These are phyloP conservation scores for Silene uniflora DNA, from an alignment of 148 eudicot species.

Conservation along the genomic window DNA sequence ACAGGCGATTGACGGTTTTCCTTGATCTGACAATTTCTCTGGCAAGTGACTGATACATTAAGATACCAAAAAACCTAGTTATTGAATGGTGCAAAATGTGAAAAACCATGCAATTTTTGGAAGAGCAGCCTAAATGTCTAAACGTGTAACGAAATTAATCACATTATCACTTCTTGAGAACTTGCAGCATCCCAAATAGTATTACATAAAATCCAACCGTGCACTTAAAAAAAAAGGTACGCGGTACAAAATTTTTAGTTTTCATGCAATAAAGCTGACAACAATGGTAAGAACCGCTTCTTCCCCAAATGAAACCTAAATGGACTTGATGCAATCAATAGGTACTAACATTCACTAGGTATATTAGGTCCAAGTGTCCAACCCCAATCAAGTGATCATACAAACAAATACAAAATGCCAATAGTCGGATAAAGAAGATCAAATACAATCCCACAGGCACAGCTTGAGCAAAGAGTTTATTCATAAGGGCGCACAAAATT, in stretches of 20 bases:
- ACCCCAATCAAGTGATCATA: background rate
- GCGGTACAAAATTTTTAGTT: background rate
- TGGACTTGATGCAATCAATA: too few species aligned
- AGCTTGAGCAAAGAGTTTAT: background rate
- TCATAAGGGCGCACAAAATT: background rate
- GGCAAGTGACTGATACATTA: slow-evolving; percentile 71
- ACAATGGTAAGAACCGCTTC: background rate
- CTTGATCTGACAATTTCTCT: slow-evolving; percentile 86
- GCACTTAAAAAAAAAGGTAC: background rate
- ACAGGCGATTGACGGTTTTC: slow-evolving; percentile 84
- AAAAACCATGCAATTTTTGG: background rate
- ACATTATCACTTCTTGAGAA: background rate
- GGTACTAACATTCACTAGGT: too few species aligned
- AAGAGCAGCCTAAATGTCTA: background rate
- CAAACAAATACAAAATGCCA: background rate
- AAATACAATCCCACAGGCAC: too few species aligned
- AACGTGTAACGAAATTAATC: background rate
- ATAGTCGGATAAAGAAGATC: background rate
- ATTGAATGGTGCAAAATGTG: slow-evolving; percentile 2
- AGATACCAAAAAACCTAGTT: slow-evolving; percentile 13
- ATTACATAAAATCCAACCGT: background rate
- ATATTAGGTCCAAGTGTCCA: too few species aligned
- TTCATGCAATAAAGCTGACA: background rate
- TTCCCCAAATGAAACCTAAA: too few species aligned
- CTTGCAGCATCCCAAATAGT: background rate